phyloP scores from a whole-genome alignment of 164 flowering plant species.

The Amborella trichopoda region DNA sequence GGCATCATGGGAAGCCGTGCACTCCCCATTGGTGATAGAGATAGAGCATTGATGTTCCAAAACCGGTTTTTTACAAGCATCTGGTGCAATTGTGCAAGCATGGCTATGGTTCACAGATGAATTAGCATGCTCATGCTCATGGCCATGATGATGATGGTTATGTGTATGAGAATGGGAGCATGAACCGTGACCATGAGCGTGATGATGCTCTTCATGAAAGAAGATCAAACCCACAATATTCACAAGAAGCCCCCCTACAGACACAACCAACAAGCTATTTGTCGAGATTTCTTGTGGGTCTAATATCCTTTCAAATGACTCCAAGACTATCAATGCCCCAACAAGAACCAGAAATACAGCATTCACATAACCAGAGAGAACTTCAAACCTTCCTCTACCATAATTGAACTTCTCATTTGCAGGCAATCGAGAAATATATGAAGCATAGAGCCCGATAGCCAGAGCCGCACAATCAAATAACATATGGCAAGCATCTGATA shows the following conservation, averaged over 20 bases:
- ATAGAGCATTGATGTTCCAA: too few species aligned
- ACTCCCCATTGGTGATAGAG: too few species aligned
- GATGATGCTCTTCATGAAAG: constrained; percentile 99
- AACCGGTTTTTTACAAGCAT: too few species aligned
- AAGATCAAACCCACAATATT: constrained; percentile 83
- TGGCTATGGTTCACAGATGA: too few species aligned
- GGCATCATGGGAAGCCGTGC: constrained; percentile 5
- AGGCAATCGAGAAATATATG: constrained; percentile 86
- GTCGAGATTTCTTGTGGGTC: constrained; percentile 98
- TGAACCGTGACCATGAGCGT: constrained; percentile 92
- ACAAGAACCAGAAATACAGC: constrained; percentile 89
- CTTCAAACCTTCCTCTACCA: constrained; percentile 98
- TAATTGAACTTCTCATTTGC: constrained; percentile 74
- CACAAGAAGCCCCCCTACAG: constrained; percentile 88
- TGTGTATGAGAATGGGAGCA: constrained; percentile 60
- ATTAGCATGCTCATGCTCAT: constrained; percentile 6
- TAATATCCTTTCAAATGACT: constrained; percentile 91
- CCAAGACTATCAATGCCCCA: constrained; percentile 79
- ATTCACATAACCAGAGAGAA: constrained; percentile 94
- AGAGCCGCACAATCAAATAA: constrained; percentile 98
- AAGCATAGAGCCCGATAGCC: constrained; percentile 92
- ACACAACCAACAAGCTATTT: constrained; percentile 64
- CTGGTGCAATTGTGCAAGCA: too few species aligned
- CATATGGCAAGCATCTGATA: constrained; percentile 99
- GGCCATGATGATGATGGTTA: constrained; percentile 16